Evolutionary conservation across 768 basidiomycete genomes (phyloP).

Genomic region (Scleroderma citrinum): DNA sequence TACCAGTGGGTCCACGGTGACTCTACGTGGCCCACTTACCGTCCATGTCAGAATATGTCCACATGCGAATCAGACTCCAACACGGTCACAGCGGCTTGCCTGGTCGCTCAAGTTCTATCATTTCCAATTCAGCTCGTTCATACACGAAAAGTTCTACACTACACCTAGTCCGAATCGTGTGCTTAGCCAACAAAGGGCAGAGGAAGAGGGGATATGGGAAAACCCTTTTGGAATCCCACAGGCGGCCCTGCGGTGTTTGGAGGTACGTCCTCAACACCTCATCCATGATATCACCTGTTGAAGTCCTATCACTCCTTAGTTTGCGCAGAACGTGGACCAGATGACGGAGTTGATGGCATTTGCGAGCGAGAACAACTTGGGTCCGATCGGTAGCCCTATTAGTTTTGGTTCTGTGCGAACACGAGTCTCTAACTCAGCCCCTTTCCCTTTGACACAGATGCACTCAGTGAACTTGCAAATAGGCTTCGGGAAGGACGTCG

Average conservation of each 20-base stretch:
- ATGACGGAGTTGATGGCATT: slow-evolving; percentile 75
- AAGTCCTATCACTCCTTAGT: slow-evolving; percentile 30
- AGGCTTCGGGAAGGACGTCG: slow-evolving; percentile 30
- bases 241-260: slow-evolving; percentile 83
- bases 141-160: slow-evolving; percentile 61
- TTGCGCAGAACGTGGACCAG: slow-evolving; percentile 76
- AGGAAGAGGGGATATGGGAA: slow-evolving; percentile 60
- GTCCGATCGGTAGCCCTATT: slow-evolving; percentile 57
- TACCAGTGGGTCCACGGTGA: slow-evolving; percentile 72
- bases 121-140: slow-evolving; percentile 66
- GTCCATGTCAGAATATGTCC: slow-evolving; percentile 48
- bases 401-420: slow-evolving; percentile 22
- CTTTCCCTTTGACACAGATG: slow-evolving; percentile 38
- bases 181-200: slow-evolving; percentile 23
- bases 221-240: slow-evolving; percentile 86
- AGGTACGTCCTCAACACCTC: slow-evolving; percentile 39
- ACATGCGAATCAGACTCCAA: slow-evolving; percentile 8
- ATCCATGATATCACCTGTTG: slow-evolving; percentile 1
- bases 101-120: slow-evolving; percentile 60
- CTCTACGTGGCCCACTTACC: slow-evolving; percentile 67
- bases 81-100: slow-evolving; percentile 14
- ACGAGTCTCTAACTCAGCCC: slow-evolving; percentile 10
- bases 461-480: slow-evolving; percentile 36
- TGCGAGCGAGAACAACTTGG: slow-evolving; percentile 46
- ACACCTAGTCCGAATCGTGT: slow-evolving; percentile 30